Evolutionary conservation across 306 rosid genomes (phyloP).

Genomic region (Trifolium dubium): DNA sequence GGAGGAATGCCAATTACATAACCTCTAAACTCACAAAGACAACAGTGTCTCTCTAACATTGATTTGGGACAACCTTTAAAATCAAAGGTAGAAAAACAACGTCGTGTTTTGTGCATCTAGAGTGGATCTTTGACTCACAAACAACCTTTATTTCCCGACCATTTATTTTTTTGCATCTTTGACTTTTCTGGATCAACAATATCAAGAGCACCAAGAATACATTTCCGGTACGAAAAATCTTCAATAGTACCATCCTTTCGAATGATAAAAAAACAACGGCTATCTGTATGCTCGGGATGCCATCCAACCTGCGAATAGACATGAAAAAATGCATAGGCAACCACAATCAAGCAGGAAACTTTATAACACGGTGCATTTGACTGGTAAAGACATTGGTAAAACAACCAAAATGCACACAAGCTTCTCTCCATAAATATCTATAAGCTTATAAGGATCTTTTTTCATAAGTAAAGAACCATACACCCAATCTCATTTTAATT

Average conservation of each 20-base stretch:
- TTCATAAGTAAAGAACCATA: constrained; percentile 1
- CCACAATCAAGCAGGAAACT: constrained; percentile 19
- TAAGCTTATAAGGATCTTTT: background rate
- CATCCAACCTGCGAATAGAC: constrained; percentile 62
- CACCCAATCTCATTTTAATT: background rate
- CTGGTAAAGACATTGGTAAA: constrained; percentile 23
- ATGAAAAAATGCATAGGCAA: constrained; percentile 14
- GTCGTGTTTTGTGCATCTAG: constrained; percentile 44
- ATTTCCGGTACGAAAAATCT: constrained; percentile 89
- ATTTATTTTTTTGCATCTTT: constrained; percentile 50
- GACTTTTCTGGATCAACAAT: constrained; percentile 65
- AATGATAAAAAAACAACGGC: constrained; percentile 72
- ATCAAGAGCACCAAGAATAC: constrained; percentile 71
- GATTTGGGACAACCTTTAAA: constrained; percentile 34
- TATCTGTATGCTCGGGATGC: constrained; percentile 56
- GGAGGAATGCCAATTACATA: constrained; percentile 40
- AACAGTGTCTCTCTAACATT: constrained; percentile 43
- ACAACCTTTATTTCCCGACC: constrained; percentile 29
- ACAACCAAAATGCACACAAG: constrained; percentile 2
- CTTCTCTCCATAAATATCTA: background rate
- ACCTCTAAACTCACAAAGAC: constrained; percentile 46
- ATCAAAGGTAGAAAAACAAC: constrained; percentile 50
- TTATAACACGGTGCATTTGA: background rate
- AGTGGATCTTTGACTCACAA: background rate
- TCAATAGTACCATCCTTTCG: constrained; percentile 74